phyloP scores from a whole-genome alignment of 2,329 filamentous ascomycete species.

The Ceratocystis smalleyi region DNA sequence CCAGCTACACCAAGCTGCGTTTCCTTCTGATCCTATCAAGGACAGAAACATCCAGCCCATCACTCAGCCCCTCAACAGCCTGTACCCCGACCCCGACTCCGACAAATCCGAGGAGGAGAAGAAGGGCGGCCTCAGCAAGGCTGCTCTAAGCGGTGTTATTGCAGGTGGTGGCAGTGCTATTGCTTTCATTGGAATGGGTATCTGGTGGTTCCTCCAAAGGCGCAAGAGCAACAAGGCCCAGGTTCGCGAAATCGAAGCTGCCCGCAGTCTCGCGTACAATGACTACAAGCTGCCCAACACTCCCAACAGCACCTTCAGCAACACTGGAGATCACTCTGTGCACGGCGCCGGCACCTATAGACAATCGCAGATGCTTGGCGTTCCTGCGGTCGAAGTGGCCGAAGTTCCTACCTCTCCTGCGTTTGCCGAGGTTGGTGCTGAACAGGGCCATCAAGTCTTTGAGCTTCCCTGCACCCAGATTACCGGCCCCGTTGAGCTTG shows the following conservation, averaged over 20 bases:
- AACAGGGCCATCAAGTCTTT: slow-evolving; percentile 34
- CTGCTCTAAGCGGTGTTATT: slow-evolving; percentile 31
- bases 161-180: slow-evolving; percentile 28
- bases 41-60: slow-evolving; percentile 25
- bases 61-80: slow-evolving; percentile 29
- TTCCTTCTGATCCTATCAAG: slow-evolving; percentile 33
- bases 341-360: slow-evolving; percentile 17
- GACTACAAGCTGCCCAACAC: slow-evolving; percentile 17
- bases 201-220: slow-evolving; percentile 25
- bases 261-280: slow-evolving; percentile 17
- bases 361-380: neutral
- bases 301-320: slow-evolving; percentile 24
- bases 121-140: slow-evolving; percentile 24
- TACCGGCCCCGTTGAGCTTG: slow-evolving; percentile 26
- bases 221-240: slow-evolving; percentile 22
- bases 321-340: slow-evolving; percentile 24
- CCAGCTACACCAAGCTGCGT: slow-evolving; percentile 39
- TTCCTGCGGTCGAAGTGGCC: slow-evolving; percentile 17
- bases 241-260: neutral
- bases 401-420: slow-evolving; percentile 9
- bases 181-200: slow-evolving; percentile 23
- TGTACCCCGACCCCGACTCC: slow-evolving; percentile 29
- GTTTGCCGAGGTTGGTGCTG: slow-evolving; percentile 28
- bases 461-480: slow-evolving; percentile 34
- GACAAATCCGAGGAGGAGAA: slow-evolving; percentile 18